Percentiles rank a stretch among this genome's conserved stretches.
phyloP scores from a whole-genome alignment of 352 stramenopile species.

The Globisporangium apiculatum region DNA sequence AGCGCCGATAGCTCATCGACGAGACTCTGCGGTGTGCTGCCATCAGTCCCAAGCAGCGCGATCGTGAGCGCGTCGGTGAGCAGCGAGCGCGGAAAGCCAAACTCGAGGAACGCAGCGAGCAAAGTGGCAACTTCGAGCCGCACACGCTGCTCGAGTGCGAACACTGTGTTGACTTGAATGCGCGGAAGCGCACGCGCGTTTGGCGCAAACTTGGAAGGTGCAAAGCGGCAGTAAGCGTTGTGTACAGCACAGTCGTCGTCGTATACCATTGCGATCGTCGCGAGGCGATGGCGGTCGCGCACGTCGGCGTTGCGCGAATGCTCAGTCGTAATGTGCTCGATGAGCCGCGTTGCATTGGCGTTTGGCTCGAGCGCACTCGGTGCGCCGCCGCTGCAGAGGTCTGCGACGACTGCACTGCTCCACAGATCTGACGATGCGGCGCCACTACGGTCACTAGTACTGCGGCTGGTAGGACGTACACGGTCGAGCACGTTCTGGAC shows the following conservation, averaged over 20 bases:
- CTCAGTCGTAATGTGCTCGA: slow-evolving; percentile 13
- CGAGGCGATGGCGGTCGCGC: slow-evolving; percentile 32
- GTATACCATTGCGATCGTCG: slow-evolving; percentile 31
- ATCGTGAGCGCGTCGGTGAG: slow-evolving; percentile 42
- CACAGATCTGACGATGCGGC: not conserved
- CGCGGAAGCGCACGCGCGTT: slow-evolving; percentile 29
- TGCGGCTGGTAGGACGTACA: too few species aligned
- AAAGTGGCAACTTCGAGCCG: slow-evolving; percentile 31
- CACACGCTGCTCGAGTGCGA: slow-evolving; percentile 18
- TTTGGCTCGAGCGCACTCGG: slow-evolving; percentile 2
- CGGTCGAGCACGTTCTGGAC: slow-evolving; percentile 17
- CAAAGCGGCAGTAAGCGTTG: slow-evolving; percentile 40
- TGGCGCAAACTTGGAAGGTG: slow-evolving; percentile 20
- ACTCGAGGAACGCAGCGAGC: slow-evolving; percentile 32
- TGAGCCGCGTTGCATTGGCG: slow-evolving; percentile 12
- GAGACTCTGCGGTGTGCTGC: slow-evolving; percentile 8
- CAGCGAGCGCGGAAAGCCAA: slow-evolving; percentile 27
- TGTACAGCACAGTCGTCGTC: slow-evolving; percentile 37
- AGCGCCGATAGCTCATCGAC: slow-evolving; percentile 31
- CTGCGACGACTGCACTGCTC: not conserved
- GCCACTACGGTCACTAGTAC: not conserved
- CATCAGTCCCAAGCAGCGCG: slow-evolving; percentile 21
- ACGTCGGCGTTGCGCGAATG: slow-evolving; percentile 1
- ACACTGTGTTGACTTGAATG: slow-evolving; percentile 23
- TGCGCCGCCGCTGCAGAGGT: too few species aligned